These are phyloP conservation scores for Solanum sparsipilum DNA, from an alignment of 257 asterid species.

Conservation along the genomic window DNA sequence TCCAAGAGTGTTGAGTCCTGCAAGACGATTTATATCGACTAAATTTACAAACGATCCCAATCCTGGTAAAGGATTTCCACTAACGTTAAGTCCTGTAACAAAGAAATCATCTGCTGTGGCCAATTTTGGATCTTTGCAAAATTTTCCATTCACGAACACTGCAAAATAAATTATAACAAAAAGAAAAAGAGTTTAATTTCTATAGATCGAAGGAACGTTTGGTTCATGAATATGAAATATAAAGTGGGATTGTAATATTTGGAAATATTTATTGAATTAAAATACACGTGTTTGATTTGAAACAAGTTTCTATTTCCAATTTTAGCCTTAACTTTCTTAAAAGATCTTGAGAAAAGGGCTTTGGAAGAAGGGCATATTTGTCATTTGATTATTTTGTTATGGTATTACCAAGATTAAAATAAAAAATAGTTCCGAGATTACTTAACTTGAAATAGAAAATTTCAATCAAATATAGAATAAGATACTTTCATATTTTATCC, in stretches of 20 bases:
- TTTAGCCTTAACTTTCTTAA: not conserved
- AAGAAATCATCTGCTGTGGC: not conserved
- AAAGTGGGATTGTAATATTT: not conserved
- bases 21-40: not conserved
- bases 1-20: not conserved
- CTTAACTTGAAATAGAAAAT: not conserved
- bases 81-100: not conserved
- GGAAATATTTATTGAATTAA: not conserved
- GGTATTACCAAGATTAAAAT: not conserved
- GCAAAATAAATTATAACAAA: not conserved
- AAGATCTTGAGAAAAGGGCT: not conserved
- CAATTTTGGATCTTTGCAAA: constrained; percentile 1
- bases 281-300: not conserved
- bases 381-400: not conserved
- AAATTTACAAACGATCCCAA: not conserved
- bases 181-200: not conserved
- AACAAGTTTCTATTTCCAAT: not conserved
- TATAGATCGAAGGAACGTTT: not conserved
- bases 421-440: not conserved
- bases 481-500: not conserved
- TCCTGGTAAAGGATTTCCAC: not conserved
- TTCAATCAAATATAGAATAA: not conserved
- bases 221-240: not conserved
- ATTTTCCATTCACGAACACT: constrained; percentile 2
- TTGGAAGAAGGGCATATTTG: not conserved